phyloP scores from a whole-genome alignment of 768 basidiomycete genomes.

The Neoboletus magnificus region DNA sequence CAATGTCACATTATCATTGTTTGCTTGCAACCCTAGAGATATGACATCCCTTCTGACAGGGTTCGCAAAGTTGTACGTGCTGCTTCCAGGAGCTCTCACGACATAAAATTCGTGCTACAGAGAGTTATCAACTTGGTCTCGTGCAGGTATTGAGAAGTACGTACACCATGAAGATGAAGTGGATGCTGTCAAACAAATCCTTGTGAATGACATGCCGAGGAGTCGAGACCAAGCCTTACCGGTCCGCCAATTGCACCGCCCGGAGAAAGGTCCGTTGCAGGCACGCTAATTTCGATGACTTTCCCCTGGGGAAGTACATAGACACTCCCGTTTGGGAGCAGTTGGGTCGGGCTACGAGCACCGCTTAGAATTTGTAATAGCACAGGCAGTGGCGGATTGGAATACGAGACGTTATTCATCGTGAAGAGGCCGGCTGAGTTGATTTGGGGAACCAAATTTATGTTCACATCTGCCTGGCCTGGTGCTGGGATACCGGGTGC shows the following conservation, averaged over 20 bases:
- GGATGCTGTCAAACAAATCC: constrained; percentile 26
- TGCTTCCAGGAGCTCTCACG: constrained; percentile 37
- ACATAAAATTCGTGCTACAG: constrained; percentile 40
- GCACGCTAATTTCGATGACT: constrained; percentile 45
- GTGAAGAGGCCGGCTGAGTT: not conserved
- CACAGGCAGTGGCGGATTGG: constrained; percentile 37
- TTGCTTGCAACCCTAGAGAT: constrained; percentile 22
- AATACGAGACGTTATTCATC: constrained; percentile 31
- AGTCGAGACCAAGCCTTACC: constrained; percentile 6
- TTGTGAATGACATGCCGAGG: not conserved
- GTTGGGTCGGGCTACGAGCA: constrained; percentile 27
- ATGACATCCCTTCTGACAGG: constrained; percentile 54
- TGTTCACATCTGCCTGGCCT: constrained; percentile 38
- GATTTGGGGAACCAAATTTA: constrained; percentile 31
- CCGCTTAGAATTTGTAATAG: constrained; percentile 44
- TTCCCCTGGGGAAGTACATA: constrained; percentile 40
- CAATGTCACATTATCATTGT: constrained; percentile 42
- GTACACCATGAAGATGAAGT: constrained; percentile 44
- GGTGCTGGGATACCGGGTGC: constrained; percentile 35
- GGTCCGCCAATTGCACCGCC: constrained; percentile 11
- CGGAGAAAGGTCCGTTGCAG: constrained; percentile 6
- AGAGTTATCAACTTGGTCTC: not conserved
- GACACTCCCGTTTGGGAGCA: constrained; percentile 42
- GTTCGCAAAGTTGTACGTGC: constrained; percentile 42
- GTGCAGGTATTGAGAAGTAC: constrained; percentile 5